Conservation (phyloP, 768 basidiomycete genomes). For the Candolleomyces efflorescens region DNA sequence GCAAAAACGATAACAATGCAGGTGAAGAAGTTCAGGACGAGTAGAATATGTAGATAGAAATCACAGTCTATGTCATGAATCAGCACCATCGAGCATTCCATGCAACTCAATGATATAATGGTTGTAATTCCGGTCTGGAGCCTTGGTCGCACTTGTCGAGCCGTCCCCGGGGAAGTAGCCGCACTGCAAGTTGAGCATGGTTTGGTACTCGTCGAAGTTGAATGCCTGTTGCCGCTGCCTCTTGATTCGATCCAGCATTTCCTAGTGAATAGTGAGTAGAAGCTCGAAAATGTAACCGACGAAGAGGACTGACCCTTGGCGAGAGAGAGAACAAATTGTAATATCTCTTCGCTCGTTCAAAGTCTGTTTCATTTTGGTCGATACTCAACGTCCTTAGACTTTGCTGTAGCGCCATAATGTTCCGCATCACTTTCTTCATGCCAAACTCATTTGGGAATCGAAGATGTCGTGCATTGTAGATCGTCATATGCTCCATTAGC, state of each 20-base stretch:
- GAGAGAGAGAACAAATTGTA: conserved; percentile 73
- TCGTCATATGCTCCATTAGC: conserved; percentile 80
- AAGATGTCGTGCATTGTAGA: conserved; percentile 69
- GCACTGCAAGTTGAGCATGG: conserved; percentile 86
- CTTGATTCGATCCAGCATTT: conserved; percentile 71
- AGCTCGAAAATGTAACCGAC: neutral
- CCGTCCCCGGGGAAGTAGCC: conserved; percentile 65
- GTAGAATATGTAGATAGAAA: neutral
- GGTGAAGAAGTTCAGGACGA: neutral
- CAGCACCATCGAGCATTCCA: conserved; percentile 54
- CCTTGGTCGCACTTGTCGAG: conserved; percentile 46
- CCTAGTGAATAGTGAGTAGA: conserved; percentile 34
- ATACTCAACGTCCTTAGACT: conserved; percentile 74
- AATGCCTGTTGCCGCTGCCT: conserved; percentile 56
- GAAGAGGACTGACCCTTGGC: conserved; percentile 56
- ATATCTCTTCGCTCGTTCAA: conserved; percentile 74
- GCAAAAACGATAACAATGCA: neutral
- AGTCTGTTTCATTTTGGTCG: conserved; percentile 57
- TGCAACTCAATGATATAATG: conserved; percentile 91
- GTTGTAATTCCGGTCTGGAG: conserved; percentile 70
- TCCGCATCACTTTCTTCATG: conserved; percentile 81
- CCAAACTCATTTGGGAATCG: conserved; percentile 69
- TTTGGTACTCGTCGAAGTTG: conserved; percentile 90
- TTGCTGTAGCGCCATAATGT: conserved; percentile 90
- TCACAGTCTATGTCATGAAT: conserved; percentile 15